Conservation (phyloP, 352 stramenopile species). For the Ophiocytium majus region DNA sequence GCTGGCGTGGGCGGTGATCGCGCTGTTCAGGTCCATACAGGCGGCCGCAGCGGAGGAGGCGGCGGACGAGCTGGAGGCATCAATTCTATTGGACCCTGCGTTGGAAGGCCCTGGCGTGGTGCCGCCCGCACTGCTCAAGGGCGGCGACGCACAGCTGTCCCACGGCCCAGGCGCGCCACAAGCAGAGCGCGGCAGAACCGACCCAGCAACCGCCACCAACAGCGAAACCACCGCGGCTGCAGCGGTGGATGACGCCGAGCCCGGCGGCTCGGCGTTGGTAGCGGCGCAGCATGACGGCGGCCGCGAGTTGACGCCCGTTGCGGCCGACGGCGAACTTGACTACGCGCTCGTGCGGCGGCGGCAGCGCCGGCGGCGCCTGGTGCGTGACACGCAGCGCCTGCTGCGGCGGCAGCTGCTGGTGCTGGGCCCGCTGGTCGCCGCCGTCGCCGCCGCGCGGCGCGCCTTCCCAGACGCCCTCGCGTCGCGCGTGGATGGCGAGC, state of each 20-base stretch:
- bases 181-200: neutral
- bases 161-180: neutral
- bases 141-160: no score
- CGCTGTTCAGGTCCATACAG: neutral
- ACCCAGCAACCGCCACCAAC: neutral
- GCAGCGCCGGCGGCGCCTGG: neutral
- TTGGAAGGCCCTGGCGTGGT: neutral
- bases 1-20: neutral
- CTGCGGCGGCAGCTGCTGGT: neutral
- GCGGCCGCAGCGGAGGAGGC: neutral
- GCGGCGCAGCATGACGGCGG: neutral
- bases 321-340: no score
- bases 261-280: neutral
- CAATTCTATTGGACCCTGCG: no score
- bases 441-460: neutral
- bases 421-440: neutral
- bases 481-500: neutral
- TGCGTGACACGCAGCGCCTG: neutral
- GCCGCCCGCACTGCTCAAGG: neutral
- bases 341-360: no score
- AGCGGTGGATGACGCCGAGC: neutral
- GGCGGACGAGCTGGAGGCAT: neutral
- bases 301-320: no score
- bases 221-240: neutral
- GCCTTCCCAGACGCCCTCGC: neutral